phyloP scores from a whole-genome alignment of 1,284 basidiomycete species.

The Takashimella tepidaria region DNA sequence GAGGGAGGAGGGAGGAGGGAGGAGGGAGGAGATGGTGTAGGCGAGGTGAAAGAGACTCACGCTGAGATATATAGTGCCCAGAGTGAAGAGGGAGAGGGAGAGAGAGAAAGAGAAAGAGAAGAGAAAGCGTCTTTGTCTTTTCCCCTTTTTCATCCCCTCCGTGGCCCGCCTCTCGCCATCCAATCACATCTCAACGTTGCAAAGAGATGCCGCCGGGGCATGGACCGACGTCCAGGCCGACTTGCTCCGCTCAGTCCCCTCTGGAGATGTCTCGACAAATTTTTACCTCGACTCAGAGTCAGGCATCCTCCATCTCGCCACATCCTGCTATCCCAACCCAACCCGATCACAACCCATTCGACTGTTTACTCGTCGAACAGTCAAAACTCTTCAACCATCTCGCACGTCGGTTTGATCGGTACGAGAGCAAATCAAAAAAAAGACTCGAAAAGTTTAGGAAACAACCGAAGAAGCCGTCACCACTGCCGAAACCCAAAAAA shows the following conservation, averaged over 20 bases:
- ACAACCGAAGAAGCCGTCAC: conserved; percentile 13
- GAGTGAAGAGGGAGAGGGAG: conserved; percentile 1
- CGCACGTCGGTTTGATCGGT: conserved; percentile 6
- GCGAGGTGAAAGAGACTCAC: conserved; percentile 9
- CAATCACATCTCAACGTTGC: no score
- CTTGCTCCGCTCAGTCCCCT: no score
- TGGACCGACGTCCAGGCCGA: no score
- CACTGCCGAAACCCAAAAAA: conserved; percentile 8
- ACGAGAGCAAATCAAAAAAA: conserved; percentile 6
- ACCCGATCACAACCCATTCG: conserved; percentile 1
- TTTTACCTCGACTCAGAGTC: no score
- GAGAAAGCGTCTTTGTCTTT: neutral
- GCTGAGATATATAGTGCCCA: no score
- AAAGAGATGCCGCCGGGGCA: no score
- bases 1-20: neutral
- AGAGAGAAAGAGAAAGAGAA: neutral
- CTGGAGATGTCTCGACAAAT: no score
- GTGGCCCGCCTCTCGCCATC: neutral
- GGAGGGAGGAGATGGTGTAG: conserved; percentile 1
- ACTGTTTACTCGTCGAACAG: conserved; percentile 28
- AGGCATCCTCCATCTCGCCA: no score
- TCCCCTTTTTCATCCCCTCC: neutral
- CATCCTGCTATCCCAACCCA: neutral
- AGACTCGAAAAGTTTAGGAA: conserved; percentile 24
- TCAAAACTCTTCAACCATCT: conserved; percentile 31